A percentile compares a stretch with the other conserved stretches of the same genome.
These are phyloP conservation scores for Bolboschoenoplectus hybrid DNA, from an alignment of 202 grass and related monocot species.

Conservation along the genomic window DNA sequence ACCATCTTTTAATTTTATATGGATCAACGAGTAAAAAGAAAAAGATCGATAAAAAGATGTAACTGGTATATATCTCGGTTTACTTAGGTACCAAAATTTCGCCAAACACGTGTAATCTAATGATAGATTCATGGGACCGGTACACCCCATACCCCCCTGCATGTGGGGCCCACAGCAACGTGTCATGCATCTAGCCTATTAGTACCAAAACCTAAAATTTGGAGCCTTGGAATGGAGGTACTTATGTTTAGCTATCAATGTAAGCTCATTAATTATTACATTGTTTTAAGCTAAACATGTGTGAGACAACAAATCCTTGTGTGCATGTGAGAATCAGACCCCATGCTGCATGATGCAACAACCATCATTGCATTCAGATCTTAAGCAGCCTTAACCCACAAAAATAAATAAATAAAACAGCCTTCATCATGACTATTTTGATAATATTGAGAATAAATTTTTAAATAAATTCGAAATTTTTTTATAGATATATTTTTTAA, in stretches of 20 bases:
- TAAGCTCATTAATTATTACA: not conserved
- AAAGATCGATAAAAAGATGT: not conserved
- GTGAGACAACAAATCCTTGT: not conserved
- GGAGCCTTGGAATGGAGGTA: not conserved
- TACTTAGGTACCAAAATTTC: not conserved
- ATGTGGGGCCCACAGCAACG: not conserved
- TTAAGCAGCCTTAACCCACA: not conserved
- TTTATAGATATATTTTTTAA: no score
- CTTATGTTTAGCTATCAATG: not conserved
- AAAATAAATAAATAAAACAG: not conserved
- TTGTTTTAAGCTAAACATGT: not conserved
- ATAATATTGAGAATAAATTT: no score
- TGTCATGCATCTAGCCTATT: not conserved
- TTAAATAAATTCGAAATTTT: no score
- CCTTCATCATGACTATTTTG: no score
- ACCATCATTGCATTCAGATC: slow-evolving; percentile 9
- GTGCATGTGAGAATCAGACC: not conserved
- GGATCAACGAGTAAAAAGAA: not conserved
- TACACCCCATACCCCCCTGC: not conserved
- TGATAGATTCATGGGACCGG: not conserved
- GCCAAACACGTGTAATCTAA: not conserved
- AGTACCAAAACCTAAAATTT: not conserved
- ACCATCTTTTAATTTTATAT: not conserved
- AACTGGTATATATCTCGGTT: not conserved
- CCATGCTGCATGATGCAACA: not conserved